phyloP scores from a whole-genome alignment of 768 basidiomycete genomes.

The Chalciporus chontae region DNA sequence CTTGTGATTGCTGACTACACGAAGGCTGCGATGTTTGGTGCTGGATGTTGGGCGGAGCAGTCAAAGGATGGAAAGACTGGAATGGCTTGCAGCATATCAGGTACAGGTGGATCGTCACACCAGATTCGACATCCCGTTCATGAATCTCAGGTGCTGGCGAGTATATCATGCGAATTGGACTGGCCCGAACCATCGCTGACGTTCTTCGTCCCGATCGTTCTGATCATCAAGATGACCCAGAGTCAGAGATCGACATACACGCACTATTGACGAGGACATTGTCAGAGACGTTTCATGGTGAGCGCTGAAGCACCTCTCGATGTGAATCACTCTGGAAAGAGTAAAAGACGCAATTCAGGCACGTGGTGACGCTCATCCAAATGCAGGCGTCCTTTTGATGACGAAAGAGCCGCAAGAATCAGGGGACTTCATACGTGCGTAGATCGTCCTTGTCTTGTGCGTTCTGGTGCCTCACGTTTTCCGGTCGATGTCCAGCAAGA shows the following conservation, averaged over 20 bases:
- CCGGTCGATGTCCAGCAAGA: conserved; percentile 41
- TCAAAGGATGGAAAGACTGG: conserved; percentile 24
- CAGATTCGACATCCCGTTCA: background rate
- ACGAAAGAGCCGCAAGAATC: conserved; percentile 40
- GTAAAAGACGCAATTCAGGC: conserved; percentile 33
- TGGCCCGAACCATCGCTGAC: conserved; percentile 57
- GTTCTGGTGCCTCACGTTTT: background rate
- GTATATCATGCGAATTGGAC: conserved; percentile 52
- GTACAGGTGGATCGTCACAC: conserved; percentile 7
- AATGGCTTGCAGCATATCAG: conserved; percentile 72
- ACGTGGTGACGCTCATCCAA: conserved; percentile 43
- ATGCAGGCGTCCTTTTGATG: conserved; percentile 62
- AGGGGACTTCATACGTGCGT: conserved; percentile 27
- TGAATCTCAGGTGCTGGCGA: conserved; percentile 62
- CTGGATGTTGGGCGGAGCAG: conserved; percentile 71
- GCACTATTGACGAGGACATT: conserved; percentile 46
- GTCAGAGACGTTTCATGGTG: conserved; percentile 49
- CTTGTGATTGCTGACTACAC: background rate
- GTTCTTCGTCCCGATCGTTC: conserved; percentile 29
- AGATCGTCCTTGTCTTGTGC: background rate
- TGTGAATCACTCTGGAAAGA: background rate
- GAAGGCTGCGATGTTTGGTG: conserved; percentile 68
- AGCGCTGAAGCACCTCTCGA: conserved; percentile 17
- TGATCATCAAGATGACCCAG: conserved; percentile 16
- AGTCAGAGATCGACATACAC: conserved; percentile 52